Percentiles rank a stretch among this genome's conserved stretches.
These are phyloP conservation scores for Fusarium algeriense DNA, from an alignment of 2,329 filamentous ascomycete genomes.

Conservation along the genomic window DNA sequence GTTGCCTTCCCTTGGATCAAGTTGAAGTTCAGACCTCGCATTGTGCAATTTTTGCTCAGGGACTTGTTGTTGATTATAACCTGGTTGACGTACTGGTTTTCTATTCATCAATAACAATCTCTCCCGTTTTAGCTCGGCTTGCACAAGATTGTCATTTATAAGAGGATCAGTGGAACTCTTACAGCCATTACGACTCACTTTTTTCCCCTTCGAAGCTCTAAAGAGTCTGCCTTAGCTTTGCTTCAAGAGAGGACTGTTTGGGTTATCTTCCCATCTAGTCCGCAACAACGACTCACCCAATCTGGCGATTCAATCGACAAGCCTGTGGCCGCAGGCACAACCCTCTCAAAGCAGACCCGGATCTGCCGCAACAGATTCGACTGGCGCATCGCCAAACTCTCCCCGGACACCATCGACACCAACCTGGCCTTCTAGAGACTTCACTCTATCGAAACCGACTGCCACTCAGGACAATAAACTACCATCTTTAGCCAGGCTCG, in stretches of 20 bases:
- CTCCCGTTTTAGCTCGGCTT: conserved; percentile 15
- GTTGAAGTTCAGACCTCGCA: conserved; percentile 26
- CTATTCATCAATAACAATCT: conserved; percentile 28
- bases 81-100: conserved; percentile 26
- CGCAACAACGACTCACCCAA: conserved; percentile 44
- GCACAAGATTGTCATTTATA: conserved; percentile 11
- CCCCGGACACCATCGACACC: conserved; percentile 53
- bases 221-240: conserved; percentile 17
- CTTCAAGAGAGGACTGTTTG: conserved; percentile 51
- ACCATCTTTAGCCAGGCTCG: conserved; percentile 37
- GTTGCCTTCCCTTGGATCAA: conserved; percentile 14
- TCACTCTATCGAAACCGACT: conserved; percentile 37
- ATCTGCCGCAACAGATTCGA: conserved; percentile 51
- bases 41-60: conserved; percentile 24
- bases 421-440: conserved; percentile 46
- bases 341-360: conserved; percentile 49
- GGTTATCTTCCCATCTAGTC: conserved; percentile 51
- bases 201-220: conserved; percentile 13
- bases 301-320: conserved; percentile 52
- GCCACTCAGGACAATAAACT: conserved; percentile 41
- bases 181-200: conserved; percentile 8
- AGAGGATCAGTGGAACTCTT: conserved; percentile 3
- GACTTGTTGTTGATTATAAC: conserved; percentile 34
- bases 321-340: conserved; percentile 54
- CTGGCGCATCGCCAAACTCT: conserved; percentile 51